Conservation (phyloP, 345 rosid species). For the Acer yangbiense region DNA sequence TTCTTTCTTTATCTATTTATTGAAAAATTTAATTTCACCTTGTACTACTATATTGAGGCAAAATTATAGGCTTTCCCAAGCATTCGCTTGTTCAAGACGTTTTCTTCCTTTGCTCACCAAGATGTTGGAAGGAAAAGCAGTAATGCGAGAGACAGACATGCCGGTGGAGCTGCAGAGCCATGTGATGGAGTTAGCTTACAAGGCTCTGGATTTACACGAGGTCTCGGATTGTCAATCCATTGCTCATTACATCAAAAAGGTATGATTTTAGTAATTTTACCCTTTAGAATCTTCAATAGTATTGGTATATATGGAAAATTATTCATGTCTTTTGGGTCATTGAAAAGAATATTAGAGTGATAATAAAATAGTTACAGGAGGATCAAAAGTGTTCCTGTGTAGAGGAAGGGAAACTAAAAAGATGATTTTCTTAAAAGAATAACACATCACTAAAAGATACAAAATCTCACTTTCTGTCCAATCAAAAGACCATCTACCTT, state of each 20-base stretch:
- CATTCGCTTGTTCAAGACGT: background rate
- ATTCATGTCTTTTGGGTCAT: background rate
- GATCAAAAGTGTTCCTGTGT: slow-evolving; percentile 3
- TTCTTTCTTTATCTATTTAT: background rate
- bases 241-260: slow-evolving; percentile 53
- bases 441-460: slow-evolving; percentile 10
- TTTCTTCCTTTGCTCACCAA: slow-evolving; percentile 7
- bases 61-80: background rate
- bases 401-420: slow-evolving; percentile 1
- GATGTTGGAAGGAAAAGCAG: slow-evolving; percentile 55
- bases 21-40: background rate
- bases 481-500: background rate
- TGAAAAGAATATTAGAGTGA: background rate
- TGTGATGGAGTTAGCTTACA: slow-evolving; percentile 53
- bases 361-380: background rate
- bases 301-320: background rate
- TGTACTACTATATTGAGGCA: background rate
- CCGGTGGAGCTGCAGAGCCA: slow-evolving; percentile 42
- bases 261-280: slow-evolving; percentile 20
- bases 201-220: slow-evolving; percentile 53
- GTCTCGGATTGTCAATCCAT: slow-evolving; percentile 54
- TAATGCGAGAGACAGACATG: slow-evolving; percentile 54
- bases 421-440: slow-evolving; percentile 14
- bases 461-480: background rate
- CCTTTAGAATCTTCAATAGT: slow-evolving; percentile 8